A percentile compares a stretch with the other conserved stretches of the same genome.
phyloP scores from a whole-genome alignment of 2,329 filamentous ascomycete species.

The Penicillium sp. region DNA sequence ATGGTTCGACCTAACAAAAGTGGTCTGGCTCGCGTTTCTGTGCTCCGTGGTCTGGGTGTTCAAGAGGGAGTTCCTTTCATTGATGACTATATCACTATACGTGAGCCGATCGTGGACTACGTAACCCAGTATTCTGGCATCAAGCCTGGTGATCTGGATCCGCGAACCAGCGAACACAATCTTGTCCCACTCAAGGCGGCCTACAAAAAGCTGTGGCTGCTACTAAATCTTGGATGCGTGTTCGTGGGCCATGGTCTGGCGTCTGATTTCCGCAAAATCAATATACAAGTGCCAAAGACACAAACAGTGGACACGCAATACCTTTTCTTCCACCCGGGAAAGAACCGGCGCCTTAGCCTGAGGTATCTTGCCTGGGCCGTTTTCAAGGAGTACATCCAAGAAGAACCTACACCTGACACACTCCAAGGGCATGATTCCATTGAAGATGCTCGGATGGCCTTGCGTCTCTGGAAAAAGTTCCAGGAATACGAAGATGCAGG shows the following conservation, averaged over 20 bases:
- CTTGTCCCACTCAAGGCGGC: conserved; percentile 85
- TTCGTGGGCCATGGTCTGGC: conserved; percentile 93
- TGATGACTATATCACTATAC: conserved; percentile 93
- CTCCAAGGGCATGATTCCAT: conserved; percentile 77
- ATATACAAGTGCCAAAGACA: conserved; percentile 87
- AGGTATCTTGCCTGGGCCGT: conserved; percentile 91
- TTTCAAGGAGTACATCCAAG: conserved; percentile 90
- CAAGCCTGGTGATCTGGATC: conserved; percentile 79
- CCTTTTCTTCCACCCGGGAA: conserved; percentile 79
- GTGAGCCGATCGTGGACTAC: conserved; percentile 91
- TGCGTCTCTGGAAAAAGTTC: conserved; percentile 88
- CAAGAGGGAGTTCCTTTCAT: conserved; percentile 86
- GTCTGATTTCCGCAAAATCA: conserved; percentile 96
- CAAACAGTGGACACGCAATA: conserved; percentile 96
- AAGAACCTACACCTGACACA: conserved; percentile 60
- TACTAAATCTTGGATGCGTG: conserved; percentile 89
- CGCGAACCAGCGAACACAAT: conserved; percentile 74
- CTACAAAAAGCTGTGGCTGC: conserved; percentile 97
- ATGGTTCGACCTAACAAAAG: conserved; percentile 90
- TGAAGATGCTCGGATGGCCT: conserved; percentile 87
- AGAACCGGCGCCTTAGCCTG: conserved; percentile 83
- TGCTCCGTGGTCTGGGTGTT: conserved; percentile 76
- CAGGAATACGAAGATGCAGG: conserved; percentile 86
- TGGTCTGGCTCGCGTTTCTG: conserved; percentile 88
- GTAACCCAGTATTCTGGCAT: conserved; percentile 94